Base-by-base conservation (phyloP, 2,329 filamentous ascomycete genomes). In the Periconia digitata region DNA sequence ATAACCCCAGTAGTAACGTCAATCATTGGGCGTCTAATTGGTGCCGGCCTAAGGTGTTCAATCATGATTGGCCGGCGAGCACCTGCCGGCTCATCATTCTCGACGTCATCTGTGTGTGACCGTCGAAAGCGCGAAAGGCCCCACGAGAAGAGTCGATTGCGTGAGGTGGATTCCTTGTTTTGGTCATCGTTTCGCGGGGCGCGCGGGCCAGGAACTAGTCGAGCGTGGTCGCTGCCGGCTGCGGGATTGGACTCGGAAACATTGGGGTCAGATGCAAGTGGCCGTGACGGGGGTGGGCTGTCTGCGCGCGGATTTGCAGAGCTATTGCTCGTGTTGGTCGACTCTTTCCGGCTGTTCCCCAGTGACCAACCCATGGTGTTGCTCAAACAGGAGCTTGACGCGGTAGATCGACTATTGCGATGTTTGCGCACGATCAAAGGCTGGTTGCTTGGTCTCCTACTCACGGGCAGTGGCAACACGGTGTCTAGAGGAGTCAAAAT, bases 351-450 rank as follows among this genome's bases (percentile, higher is more conserved):
- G 10, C 27, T 32, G 27, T 15, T 32, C 27, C n/a, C 27, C 27
- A 32, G 27, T 13, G n/a, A 10, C 27, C 34, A 49, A 18, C 45
- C 37, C 51, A 51, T 57, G 2, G 29, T 42, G 20, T 58, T 49
- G 29, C 53, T 53, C 34, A 56, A 52, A 22, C 55, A 63, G 17
- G 64, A 64, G 16, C 44, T 56, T 20, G 66, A 67, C 8, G 62
- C 46, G 12, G 64, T 64, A 8, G 65, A 67, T 36, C 54, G 58
- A 32, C 60, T 67, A 42, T 59, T 58, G 38, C 65, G 64, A 40
- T 64, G 64, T 47, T 69, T 70, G 32, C 63, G 65, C 47, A 70
- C 54, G 12, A 53, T 62, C 50, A 67, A 56, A 62, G 66, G 65
- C 36, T 63, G 56, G 7, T 58, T 50, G 52, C 57, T 63, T 10